Conservation (phyloP, 179 eudicot species). For the Carnegiea gigantea region DNA sequence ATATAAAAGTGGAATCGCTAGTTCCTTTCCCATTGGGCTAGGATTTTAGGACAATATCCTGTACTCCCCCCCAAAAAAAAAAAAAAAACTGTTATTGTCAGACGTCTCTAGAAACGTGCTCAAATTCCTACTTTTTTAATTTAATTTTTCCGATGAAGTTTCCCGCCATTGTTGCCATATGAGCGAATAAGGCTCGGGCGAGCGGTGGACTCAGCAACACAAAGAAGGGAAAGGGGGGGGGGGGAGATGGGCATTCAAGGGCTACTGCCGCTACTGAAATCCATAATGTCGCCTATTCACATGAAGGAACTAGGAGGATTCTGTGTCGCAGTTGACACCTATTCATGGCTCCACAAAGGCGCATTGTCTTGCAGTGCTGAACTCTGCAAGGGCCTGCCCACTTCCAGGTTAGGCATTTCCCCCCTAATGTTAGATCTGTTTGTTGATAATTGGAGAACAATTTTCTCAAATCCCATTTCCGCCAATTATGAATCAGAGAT, state of each 20-base stretch:
- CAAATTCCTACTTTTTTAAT: no score
- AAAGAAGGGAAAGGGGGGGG: neutral
- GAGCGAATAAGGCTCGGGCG: no score
- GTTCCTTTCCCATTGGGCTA: no score
- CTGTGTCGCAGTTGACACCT: conserved; percentile 87
- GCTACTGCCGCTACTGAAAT: conserved; percentile 80
- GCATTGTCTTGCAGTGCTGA: conserved; percentile 92
- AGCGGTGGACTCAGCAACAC: no score
- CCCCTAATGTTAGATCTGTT: neutral
- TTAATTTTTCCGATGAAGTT: no score
- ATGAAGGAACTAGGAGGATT: conserved; percentile 73
- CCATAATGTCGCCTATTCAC: conserved; percentile 79
- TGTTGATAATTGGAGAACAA: neutral
- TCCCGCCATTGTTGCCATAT: no score
- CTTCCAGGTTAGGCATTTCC: conserved; percentile 53
- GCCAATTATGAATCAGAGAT: neutral
- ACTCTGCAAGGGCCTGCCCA: conserved; percentile 81
- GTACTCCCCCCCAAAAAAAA: no score
- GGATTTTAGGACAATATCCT: no score
- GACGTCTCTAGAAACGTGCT: no score
- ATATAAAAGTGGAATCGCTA: no score
- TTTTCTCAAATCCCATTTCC: conserved; percentile 11
- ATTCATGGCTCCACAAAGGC: conserved; percentile 99
- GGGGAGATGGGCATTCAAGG: conserved; percentile 85
- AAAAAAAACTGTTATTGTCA: no score